Evolutionary conservation across 495 filamentous ascomycete genomes (phyloP), one percentile per base, ranked within the genome.

Genomic region (Pseudomonodictys pantanalensis): DNA sequence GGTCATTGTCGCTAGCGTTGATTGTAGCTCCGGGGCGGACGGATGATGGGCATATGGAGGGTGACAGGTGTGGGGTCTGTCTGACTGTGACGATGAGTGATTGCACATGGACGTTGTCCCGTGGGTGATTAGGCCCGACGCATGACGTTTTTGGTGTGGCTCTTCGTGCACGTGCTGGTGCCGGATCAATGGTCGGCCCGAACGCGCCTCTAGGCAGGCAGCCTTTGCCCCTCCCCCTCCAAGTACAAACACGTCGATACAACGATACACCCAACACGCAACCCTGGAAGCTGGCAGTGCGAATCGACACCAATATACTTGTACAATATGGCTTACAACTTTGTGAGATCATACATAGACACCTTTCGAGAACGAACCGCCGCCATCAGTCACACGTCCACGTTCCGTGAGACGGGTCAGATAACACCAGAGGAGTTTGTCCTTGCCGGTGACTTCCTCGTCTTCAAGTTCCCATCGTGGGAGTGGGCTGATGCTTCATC

Each of bases 391-490:
- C 85, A 93, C 72, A 93, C 84, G 46, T 96, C 92, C 5, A 97
- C 89, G 56, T 99, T 99, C 78, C 90, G 91, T 61, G 78, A 79
- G 58, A 95, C 91, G 2, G 93, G 93, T 64, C 87, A 97, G 74
- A 90, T 99, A 75, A 97, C 95, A 0, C 92, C 92, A 39, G 95
- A 97, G 70, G 93, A 99, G 79, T 99, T 99, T 72, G 79, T 96
- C 15, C 85, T 87, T 3, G 95, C 93, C 2, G 93, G 95, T 64
- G 93, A 99, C 76, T 99, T 97, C 74, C 87, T 99, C 35, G 91
- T 96, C 69, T 96, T 92, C 84, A 97, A 96, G 77, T 99, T 99
- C 74, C 93, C 93, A 5, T 93, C 92, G 43, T 99, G 93, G 93
- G 86, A 89, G n/a, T 99, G 93, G 93, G 83, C 85, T 56, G 89